Evolutionary conservation across 2,329 filamentous ascomycete species (phyloP).

Genomic region (Aspergillus caelatus): DNA sequence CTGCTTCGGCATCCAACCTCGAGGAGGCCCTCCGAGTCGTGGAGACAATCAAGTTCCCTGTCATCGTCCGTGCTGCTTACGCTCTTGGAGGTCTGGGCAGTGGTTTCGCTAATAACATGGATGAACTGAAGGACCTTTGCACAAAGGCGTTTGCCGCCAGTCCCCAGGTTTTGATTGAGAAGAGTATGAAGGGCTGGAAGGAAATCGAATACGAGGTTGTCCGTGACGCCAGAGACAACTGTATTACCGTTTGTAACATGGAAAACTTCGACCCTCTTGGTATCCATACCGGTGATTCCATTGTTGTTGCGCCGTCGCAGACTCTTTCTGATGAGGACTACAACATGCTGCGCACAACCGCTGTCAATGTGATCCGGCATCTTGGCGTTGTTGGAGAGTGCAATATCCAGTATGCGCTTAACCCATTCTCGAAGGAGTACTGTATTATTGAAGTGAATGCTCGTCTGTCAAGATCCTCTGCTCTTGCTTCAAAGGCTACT

Average conservation of each 20-base stretch:
- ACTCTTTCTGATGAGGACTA: constrained; percentile 97
- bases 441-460: constrained; percentile 99
- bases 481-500: constrained; percentile 93
- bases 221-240: constrained; percentile 93
- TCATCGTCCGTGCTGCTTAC: constrained; percentile 96
- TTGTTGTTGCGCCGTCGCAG: constrained; percentile 95
- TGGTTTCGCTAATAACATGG: constrained; percentile 89
- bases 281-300: constrained; percentile 97
- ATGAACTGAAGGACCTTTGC: constrained; percentile 82
- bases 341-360: constrained; percentile 97
- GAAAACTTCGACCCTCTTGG: constrained; percentile 99
- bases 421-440: constrained; percentile 93
- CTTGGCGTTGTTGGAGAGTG: constrained; percentile 97
- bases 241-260: constrained; percentile 99
- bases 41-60: constrained; percentile 89
- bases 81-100: constrained; percentile 92
- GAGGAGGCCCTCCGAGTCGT: constrained; percentile 89
- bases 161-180: constrained; percentile 93
- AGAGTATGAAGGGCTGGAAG: constrained; percentile 99
- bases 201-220: constrained; percentile 99
- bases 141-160: constrained; percentile 93
- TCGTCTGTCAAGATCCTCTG: constrained; percentile 90
- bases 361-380: constrained; percentile 95
- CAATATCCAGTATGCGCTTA: constrained; percentile 97
- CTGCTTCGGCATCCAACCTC: constrained; percentile 83